These are phyloP conservation scores for Alternaria gansuensis DNA, from an alignment of 2,329 filamentous ascomycete species.

Conservation along the genomic window DNA sequence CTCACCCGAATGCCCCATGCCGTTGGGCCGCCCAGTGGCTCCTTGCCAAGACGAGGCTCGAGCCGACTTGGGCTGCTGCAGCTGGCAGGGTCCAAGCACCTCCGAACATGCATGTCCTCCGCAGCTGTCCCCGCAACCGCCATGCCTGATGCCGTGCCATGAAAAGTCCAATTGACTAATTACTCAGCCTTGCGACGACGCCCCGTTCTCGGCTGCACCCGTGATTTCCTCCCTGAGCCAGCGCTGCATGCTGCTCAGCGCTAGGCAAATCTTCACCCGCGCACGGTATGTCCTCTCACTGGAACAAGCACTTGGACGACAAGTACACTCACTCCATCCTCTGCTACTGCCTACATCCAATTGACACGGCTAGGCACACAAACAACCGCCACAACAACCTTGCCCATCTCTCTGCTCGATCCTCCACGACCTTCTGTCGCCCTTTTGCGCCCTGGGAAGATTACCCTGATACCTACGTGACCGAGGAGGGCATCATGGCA, in stretches of 20 bases:
- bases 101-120: conserved; percentile 15
- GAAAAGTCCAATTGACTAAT: background rate
- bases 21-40: background rate
- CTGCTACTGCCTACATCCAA: background rate
- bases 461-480: conserved; percentile 11
- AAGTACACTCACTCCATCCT: background rate
- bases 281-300: conserved; percentile 20
- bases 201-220: no score
- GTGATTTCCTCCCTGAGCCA: background rate
- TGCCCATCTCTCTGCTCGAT: background rate
- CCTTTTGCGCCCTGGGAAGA: conserved; percentile 12
- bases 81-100: conserved; percentile 28
- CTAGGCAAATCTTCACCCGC: conserved; percentile 11
- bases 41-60: background rate
- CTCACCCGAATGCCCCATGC: background rate
- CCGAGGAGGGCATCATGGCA: conserved; percentile 27
- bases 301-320: background rate
- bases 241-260: conserved; percentile 24
- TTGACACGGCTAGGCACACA: background rate
- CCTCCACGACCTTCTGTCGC: conserved; percentile 4
- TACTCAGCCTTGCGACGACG: background rate
- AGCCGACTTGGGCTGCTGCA: conserved; percentile 7
- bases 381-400: background rate
- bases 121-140: conserved; percentile 11
- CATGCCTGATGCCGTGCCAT: conserved; percentile 6